Percentiles rank a stretch among this genome's conserved stretches.
Conservation (phyloP, 1,284 basidiomycete genomes). For the Fomitiporia mediterranea region DNA sequence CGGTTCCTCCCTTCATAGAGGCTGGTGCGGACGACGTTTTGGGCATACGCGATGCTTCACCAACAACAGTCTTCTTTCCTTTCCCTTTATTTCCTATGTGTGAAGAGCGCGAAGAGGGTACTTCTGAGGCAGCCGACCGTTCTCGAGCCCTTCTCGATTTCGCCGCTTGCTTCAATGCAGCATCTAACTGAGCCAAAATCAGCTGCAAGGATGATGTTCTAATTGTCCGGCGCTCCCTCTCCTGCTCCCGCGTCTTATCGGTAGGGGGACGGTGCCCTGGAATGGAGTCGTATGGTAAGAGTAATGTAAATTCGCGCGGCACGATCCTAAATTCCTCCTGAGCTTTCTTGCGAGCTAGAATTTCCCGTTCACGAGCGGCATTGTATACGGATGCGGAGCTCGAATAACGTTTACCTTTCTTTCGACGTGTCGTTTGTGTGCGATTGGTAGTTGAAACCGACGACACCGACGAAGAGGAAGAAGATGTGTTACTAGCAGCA, state of each 20-base stretch:
- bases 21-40: background rate
- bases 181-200: conserved; percentile 53
- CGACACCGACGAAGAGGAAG: conserved; percentile 40
- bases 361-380: conserved; percentile 50
- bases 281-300: conserved; percentile 43
- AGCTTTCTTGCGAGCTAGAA: conserved; percentile 55
- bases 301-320: conserved; percentile 63
- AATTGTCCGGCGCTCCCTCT: conserved; percentile 35
- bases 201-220: conserved; percentile 55
- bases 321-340: conserved; percentile 54
- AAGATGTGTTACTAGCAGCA: conserved; percentile 40
- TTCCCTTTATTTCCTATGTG: conserved; percentile 33
- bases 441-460: conserved; percentile 35
- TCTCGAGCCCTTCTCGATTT: conserved; percentile 26
- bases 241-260: conserved; percentile 9
- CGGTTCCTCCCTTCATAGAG: background rate
- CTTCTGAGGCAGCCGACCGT: background rate
- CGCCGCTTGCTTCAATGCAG: conserved; percentile 41
- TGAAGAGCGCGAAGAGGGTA: conserved; percentile 27
- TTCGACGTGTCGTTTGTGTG: conserved; percentile 38
- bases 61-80: background rate
- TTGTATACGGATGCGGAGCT: conserved; percentile 46
- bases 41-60: background rate
- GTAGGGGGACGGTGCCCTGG: conserved; percentile 8
- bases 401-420: conserved; percentile 35